These are phyloP conservation scores for Backusella australiensis DNA, from an alignment of 192 early-diverging fungal species.

Conservation along the genomic window DNA sequence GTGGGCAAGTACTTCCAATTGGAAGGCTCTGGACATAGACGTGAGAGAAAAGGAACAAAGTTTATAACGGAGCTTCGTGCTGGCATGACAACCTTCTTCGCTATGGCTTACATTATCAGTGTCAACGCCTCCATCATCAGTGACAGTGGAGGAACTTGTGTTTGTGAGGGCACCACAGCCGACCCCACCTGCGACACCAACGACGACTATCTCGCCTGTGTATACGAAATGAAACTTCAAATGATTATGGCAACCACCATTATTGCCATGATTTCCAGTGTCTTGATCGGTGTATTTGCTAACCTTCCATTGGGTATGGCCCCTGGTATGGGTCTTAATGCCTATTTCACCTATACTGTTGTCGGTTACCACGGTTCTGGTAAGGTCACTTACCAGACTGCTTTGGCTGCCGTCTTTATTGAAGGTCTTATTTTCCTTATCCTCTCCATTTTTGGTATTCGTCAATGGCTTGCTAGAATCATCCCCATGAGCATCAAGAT, in stretches of 20 bases:
- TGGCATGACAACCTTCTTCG: constrained; percentile 54
- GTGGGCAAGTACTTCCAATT: constrained; percentile 63
- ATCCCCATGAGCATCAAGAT: constrained; percentile 73
- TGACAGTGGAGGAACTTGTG: constrained; percentile 78
- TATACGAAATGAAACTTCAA: constrained; percentile 63
- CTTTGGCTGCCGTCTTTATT: constrained; percentile 75
- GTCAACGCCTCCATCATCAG: constrained; percentile 75
- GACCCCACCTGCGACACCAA: constrained; percentile 59
- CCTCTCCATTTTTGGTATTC: constrained; percentile 73
- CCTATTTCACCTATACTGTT: constrained; percentile 83
- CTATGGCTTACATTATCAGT: constrained; percentile 57
- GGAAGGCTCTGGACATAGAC: constrained; percentile 56
- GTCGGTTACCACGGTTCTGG: constrained; percentile 80
- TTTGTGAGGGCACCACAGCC: constrained; percentile 51
- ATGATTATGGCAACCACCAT: constrained; percentile 74
- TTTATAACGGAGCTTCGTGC: constrained; percentile 69
- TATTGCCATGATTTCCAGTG: constrained; percentile 59
- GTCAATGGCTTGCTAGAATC: constrained; percentile 73
- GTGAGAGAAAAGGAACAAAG: constrained; percentile 58
- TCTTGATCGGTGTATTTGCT: constrained; percentile 68
- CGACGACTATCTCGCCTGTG: constrained; percentile 59
- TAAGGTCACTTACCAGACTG: constrained; percentile 66
- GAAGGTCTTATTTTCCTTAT: constrained; percentile 80
- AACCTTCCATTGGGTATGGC: constrained; percentile 81
- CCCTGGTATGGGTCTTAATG: constrained; percentile 80